Evolutionary conservation across 441 rosid genomes (phyloP), one percentile per base, ranked within the genome.

Genomic region (Sinapis alba): DNA sequence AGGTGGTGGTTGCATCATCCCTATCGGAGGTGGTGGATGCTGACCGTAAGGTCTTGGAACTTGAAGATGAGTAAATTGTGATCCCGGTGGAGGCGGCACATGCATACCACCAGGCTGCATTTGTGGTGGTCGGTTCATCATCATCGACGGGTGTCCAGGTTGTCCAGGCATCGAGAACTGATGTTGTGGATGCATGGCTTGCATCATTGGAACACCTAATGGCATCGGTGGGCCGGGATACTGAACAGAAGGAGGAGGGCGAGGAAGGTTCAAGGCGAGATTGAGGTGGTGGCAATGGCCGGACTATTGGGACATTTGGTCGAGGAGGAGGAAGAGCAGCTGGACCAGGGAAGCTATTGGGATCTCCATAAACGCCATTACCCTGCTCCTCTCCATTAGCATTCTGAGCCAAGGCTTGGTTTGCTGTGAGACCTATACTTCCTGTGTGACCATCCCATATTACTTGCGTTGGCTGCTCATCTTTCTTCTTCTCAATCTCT

Each of bases 401-500:
- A 77, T 80, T 91, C 72, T 93, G 99, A 71, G 97, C 82, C 90
- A 93, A 80, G 24, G 98, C 99, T 74, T 93, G 98, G 73, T 90
- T 96, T 43, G 99, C 98, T n/a, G 98, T 96, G 32, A 97, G 94
- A 62, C 99, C 99, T 38, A 96, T 96, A 82, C 99, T 96, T 80
- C 94, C 97, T 3, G 94, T 86, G 79, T 96, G 98, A 78, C 99
- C 99, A 86, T 96, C 98, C 99, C 99, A 96, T 81, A 93, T 93
- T 11, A 96, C 94, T 83, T 96, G 99, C 83, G 88, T 93, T 12
- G 99, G 98, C 73, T 95, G 99, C 76, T 96, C 99, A 74, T 95
- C 98, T 78, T 94, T 94, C 88, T 86, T 87, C 89, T 96, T 96
- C 87, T 93, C 98, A 67, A 96, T 96, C 86, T 96, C 99, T 34